Evolutionary conservation across 106 monocot genomes (phyloP).

Genomic region (Dendrobium huoshanense): DNA sequence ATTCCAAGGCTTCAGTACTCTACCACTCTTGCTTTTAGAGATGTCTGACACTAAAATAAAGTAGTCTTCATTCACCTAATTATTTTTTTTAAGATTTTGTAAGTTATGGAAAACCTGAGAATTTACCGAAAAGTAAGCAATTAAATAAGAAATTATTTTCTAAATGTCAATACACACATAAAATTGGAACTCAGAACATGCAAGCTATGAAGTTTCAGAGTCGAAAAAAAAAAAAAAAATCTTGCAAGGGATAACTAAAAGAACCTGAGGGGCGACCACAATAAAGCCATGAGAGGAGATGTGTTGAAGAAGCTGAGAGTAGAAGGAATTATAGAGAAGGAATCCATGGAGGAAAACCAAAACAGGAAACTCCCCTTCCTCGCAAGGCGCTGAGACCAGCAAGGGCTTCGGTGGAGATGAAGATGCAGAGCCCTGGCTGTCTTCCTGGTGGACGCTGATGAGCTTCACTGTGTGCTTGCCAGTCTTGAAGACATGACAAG

Average conservation of each 20-base stretch:
- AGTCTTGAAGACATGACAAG: constrained; percentile 31
- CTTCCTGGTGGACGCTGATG: constrained; percentile 14
- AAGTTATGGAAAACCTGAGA: too few species aligned
- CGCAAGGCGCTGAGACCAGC: constrained; percentile 49
- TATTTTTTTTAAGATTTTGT: too few species aligned
- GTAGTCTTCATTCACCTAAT: too few species aligned
- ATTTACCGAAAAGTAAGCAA: too few species aligned
- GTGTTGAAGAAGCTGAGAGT: constrained; percentile 72
- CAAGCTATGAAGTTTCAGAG: not conserved
- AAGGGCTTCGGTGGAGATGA: constrained; percentile 57
- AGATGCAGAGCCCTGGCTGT: not conserved
- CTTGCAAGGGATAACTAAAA: not conserved
- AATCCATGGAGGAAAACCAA: constrained; percentile 79
- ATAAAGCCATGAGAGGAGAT: constrained; percentile 87
- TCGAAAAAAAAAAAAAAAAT: not conserved
- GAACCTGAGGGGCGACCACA: constrained; percentile 77
- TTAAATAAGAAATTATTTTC: too few species aligned
- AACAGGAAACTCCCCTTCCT: constrained; percentile 62
- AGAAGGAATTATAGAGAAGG: constrained; percentile 72
- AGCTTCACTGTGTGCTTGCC: constrained; percentile 41
- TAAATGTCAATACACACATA: not conserved
- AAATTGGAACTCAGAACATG: not conserved
- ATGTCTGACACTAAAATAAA: too few species aligned
- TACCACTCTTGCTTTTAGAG: too few species aligned
- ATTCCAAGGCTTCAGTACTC: too few species aligned